Percentiles rank a stretch among this genome's conserved stretches.
Conservation (phyloP, 148 eudicot species). For the Dysphania ambrosioides region DNA sequence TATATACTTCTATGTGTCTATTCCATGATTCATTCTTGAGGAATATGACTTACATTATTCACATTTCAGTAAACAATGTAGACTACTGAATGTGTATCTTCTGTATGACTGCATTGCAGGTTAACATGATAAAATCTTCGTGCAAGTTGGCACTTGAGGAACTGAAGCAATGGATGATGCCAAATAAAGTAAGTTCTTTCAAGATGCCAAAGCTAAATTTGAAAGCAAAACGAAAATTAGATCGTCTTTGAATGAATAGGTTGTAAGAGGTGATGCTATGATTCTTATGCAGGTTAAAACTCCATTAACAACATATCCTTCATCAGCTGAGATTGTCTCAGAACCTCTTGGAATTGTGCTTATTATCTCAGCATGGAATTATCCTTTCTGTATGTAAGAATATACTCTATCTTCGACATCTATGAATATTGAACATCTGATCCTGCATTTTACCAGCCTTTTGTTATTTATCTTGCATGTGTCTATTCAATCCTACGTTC, state of each 20-base stretch:
- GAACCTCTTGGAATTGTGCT: slow-evolving; percentile 71
- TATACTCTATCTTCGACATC: neutral
- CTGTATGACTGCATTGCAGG: slow-evolving; percentile 27
- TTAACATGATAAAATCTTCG: slow-evolving; percentile 40
- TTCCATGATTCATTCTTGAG: neutral
- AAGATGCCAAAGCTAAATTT: neutral
- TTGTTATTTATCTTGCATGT: neutral
- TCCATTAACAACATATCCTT: slow-evolving; percentile 46
- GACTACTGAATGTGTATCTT: neutral
- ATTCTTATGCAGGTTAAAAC: slow-evolving; percentile 46
- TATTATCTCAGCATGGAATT: slow-evolving; percentile 83
- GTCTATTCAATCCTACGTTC: too few species aligned
- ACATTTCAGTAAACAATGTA: neutral
- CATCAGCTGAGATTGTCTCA: slow-evolving; percentile 60
- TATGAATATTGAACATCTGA: neutral
- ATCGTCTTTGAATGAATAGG: too few species aligned
- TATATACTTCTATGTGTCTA: neutral
- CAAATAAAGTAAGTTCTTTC: slow-evolving; percentile 29
- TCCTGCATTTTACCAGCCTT: neutral
- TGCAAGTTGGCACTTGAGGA: slow-evolving; percentile 46
- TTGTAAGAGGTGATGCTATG: neutral
- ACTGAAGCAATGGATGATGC: slow-evolving; percentile 56
- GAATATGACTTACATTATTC: neutral
- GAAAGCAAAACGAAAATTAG: neutral
- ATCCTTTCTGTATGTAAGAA: slow-evolving; percentile 72